These are phyloP conservation scores for Helianthus annuus DNA, from an alignment of 129 eudicot species.

Conservation along the genomic window DNA sequence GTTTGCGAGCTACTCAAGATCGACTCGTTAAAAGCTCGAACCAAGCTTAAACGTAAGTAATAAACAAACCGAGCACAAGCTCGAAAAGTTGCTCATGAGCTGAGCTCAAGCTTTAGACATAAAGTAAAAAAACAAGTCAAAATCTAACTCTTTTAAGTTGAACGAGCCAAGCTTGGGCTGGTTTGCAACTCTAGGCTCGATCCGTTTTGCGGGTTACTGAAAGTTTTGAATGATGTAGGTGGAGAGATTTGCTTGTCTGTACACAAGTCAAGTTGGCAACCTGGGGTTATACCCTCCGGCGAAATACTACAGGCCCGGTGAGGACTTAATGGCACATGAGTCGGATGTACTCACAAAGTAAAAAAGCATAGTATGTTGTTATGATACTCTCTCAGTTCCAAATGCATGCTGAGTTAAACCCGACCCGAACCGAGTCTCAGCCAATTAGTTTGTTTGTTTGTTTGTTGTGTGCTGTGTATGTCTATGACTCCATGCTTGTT, in stretches of 20 bases:
- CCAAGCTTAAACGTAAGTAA: no score
- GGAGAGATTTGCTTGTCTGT: constrained; percentile 94
- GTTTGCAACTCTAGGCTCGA: no score
- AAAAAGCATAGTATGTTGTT: not conserved
- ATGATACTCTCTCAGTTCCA: not conserved
- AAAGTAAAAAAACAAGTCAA: no score
- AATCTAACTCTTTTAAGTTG: no score
- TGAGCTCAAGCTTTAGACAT: no score
- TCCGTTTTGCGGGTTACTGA: no score
- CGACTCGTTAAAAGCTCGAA: no score
- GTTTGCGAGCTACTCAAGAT: not conserved
- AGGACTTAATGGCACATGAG: constrained; percentile 94
- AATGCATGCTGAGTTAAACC: constrained; percentile 24
- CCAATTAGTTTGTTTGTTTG: constrained; percentile 15
- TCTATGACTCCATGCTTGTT: not conserved
- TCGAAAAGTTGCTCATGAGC: no score
- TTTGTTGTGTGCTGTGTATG: constrained; percentile 3
- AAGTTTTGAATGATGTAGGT: constrained; percentile 48
- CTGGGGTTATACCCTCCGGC: constrained; percentile 82
- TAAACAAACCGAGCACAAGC: no score
- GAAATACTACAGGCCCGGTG: constrained; percentile 91
- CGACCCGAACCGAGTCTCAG: constrained; percentile 4
- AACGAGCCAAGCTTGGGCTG: no score
- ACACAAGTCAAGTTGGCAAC: constrained; percentile 81
- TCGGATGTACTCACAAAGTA: constrained; percentile 48